Percentiles rank a stretch among this genome's conserved stretches.
phyloP scores from a whole-genome alignment of 495 filamentous ascomycete species.

The Podospora didyma region DNA sequence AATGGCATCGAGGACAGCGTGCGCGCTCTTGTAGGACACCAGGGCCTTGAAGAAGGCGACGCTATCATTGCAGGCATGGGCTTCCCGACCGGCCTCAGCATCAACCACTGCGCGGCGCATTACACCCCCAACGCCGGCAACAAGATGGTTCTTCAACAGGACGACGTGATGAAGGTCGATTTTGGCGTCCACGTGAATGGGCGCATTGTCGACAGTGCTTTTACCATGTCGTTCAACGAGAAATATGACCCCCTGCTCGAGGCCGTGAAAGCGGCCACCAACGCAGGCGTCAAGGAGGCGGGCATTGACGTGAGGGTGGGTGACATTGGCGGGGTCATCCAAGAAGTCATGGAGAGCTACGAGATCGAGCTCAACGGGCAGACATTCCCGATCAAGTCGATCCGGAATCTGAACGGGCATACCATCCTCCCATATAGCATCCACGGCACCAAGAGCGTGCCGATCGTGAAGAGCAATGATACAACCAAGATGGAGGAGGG shows the following conservation, averaged over 20 bases:
- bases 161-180: constrained; percentile 91
- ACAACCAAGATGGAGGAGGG: constrained; percentile 92
- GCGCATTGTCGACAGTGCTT: constrained; percentile 87
- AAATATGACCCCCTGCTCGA: constrained; percentile 78
- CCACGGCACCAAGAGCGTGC: constrained; percentile 83
- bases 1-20: constrained; percentile 84
- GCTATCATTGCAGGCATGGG: constrained; percentile 77
- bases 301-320: constrained; percentile 77
- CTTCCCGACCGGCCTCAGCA: constrained; percentile 80
- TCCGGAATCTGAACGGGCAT: constrained; percentile 87
- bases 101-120: constrained; percentile 87
- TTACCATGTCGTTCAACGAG: constrained; percentile 83
- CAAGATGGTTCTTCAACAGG: constrained; percentile 73
- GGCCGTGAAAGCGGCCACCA: constrained; percentile 82
- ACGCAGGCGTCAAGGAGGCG: constrained; percentile 79
- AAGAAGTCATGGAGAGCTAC: constrained; percentile 88
- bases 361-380: constrained; percentile 75
- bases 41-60: constrained; percentile 75
- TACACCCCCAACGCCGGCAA: constrained; percentile 90
- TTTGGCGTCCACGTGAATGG: constrained; percentile 90
- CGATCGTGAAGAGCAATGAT: constrained; percentile 78
- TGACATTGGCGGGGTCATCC: constrained; percentile 72
- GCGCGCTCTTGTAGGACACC: constrained; percentile 71
- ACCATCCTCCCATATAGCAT: constrained; percentile 83
- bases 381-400: constrained; percentile 76